Percentiles rank a stretch among this genome's conserved stretches.
Conservation (phyloP, 352 stramenopile genomes). For the Pythium oligandrum region DNA sequence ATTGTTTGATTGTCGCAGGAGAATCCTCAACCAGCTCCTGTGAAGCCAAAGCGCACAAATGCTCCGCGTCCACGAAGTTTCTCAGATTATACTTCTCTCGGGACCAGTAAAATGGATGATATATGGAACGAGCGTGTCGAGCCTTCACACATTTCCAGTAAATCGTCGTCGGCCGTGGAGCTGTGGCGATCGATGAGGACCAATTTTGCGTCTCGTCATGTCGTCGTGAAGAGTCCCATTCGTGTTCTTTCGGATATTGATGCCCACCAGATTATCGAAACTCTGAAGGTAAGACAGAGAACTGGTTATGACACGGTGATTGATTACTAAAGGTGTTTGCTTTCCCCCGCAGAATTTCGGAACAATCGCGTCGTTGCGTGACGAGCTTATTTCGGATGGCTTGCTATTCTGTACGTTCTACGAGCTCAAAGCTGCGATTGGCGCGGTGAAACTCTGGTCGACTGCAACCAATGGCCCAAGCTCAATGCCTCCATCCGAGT, state of each 20-base stretch:
- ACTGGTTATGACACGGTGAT: neutral
- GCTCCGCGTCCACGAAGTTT: conserved; percentile 43
- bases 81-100: conserved; percentile 59
- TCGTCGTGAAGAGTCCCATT: conserved; percentile 45
- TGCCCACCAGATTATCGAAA: conserved; percentile 41
- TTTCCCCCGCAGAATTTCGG: conserved; percentile 47
- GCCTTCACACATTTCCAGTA: too few species aligned
- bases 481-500: conserved; percentile 5
- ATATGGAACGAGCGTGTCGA: conserved; percentile 19
- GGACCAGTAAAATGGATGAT: conserved; percentile 16
- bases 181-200: conserved; percentile 58
- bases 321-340: neutral
- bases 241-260: conserved; percentile 29
- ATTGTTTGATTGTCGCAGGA: too few species aligned
- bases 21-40: too few species aligned
- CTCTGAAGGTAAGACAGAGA: conserved; percentile 39
- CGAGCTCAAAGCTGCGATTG: conserved; percentile 62
- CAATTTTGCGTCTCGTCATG: conserved; percentile 54
- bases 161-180: conserved; percentile 10
- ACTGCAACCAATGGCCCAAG: conserved; percentile 5
- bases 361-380: conserved; percentile 35
- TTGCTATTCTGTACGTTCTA: conserved; percentile 77
- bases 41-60: neutral
- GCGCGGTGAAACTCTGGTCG: conserved; percentile 46
- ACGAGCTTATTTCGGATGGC: conserved; percentile 43